phyloP scores from a whole-genome alignment of 1,284 basidiomycete genomes.

The Heimioporus punctisporus region DNA sequence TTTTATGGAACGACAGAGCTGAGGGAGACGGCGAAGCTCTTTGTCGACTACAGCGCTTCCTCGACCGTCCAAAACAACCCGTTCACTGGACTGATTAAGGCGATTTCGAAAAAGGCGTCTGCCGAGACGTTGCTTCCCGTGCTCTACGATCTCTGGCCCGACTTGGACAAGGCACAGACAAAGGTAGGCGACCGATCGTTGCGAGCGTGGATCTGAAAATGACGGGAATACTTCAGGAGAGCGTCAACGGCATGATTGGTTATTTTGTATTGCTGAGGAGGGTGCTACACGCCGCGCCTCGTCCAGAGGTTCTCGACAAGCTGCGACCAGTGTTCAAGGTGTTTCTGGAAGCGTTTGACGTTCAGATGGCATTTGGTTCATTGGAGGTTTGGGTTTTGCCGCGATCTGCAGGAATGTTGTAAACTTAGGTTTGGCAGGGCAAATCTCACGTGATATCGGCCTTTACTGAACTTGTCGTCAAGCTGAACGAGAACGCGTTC shows the following conservation, averaged over 20 bases:
- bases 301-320: conserved; percentile 68
- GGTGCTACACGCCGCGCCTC: conserved; percentile 64
- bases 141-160: conserved; percentile 58
- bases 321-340: conserved; percentile 80
- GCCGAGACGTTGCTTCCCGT: conserved; percentile 69
- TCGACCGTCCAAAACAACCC: conserved; percentile 27
- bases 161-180: conserved; percentile 30
- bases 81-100: conserved; percentile 47
- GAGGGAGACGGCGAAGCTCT: conserved; percentile 54
- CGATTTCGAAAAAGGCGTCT: conserved; percentile 70
- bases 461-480: conserved; percentile 90
- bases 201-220: not conserved
- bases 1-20: conserved; percentile 74
- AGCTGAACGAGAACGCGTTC: conserved; percentile 94
- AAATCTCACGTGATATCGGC: conserved; percentile 64
- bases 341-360: conserved; percentile 82
- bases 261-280: conserved; percentile 76
- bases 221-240: conserved; percentile 15
- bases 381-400: conserved; percentile 33
- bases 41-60: conserved; percentile 46
- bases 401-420: not conserved
- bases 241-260: conserved; percentile 38
- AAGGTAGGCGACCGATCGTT: conserved; percentile 36
- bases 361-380: conserved; percentile 38
- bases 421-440: conserved; percentile 37